A percentile compares a stretch with the other conserved stretches of the same genome.
These are phyloP conservation scores for Brassica hybrid DNA, from an alignment of 441 rosid genomes.

Conservation along the genomic window DNA sequence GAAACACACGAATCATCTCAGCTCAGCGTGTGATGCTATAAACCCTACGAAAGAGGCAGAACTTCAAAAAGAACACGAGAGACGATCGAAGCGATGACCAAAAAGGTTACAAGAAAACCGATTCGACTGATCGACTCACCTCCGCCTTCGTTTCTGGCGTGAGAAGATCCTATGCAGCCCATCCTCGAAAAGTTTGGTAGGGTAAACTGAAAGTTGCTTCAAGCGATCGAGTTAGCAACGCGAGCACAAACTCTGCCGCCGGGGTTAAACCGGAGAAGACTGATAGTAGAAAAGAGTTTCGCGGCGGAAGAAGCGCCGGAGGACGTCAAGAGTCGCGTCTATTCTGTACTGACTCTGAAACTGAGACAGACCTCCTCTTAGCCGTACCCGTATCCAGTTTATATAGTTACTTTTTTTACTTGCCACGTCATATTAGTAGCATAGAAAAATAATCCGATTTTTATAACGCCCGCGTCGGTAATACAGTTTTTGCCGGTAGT, in stretches of 20 bases:
- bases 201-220: neutral
- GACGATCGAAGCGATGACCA: neutral
- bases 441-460: no score
- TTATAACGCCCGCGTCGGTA: neutral
- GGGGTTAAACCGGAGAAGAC: neutral
- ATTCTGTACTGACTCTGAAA: slow-evolving; percentile 24
- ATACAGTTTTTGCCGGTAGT: neutral
- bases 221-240: neutral
- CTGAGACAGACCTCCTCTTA: neutral
- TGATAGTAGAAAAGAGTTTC: neutral
- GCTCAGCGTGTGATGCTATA: neutral
- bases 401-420: slow-evolving; percentile 5
- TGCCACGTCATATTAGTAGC: neutral
- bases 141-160: slow-evolving; percentile 36
- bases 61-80: neutral
- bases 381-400: neutral
- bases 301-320: slow-evolving; percentile 21
- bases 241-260: neutral
- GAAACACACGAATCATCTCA: no score
- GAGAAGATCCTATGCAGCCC: slow-evolving; percentile 58
- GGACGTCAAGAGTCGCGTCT: slow-evolving; percentile 17
- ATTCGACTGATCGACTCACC: slow-evolving; percentile 42
- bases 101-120: neutral
- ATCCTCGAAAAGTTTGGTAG: slow-evolving; percentile 23
- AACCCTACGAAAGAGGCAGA: no score